These are phyloP conservation scores for Amniculicola lignicola DNA, from an alignment of 495 filamentous ascomycete genomes.

Conservation along the genomic window DNA sequence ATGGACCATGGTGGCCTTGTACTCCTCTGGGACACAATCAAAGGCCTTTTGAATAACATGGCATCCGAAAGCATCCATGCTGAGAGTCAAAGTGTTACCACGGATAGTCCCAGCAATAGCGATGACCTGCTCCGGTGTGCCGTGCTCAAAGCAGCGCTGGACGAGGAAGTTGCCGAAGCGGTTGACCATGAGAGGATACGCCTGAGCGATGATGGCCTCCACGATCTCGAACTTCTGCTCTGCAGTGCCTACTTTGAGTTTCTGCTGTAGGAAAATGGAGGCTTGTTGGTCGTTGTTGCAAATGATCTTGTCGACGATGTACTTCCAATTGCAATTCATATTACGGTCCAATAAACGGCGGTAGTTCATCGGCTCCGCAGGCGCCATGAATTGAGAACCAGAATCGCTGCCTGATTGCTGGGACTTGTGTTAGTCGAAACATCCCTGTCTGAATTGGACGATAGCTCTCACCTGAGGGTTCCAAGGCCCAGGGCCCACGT, in stretches of 20 bases:
- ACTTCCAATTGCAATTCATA: constrained; percentile 98
- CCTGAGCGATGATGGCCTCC: constrained; percentile 91
- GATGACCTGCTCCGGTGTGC: constrained; percentile 89
- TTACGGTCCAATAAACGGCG: constrained; percentile 92
- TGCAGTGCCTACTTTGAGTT: constrained; percentile 91
- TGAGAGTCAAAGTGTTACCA: constrained; percentile 88
- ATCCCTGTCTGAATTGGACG: constrained; percentile 4
- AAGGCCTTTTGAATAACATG: constrained; percentile 99
- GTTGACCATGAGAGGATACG: constrained; percentile 95
- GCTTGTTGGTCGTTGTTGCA: constrained; percentile 99
- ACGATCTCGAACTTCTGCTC: constrained; percentile 98
- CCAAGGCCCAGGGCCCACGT: constrained; percentile 48
- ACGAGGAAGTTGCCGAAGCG: constrained; percentile 98
- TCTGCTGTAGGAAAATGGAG: constrained; percentile 97
- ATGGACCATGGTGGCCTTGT: constrained; percentile 97
- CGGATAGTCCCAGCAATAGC: constrained; percentile 93
- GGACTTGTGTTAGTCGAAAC: no score
- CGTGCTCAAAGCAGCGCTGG: constrained; percentile 97
- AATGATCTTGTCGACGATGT: constrained; percentile 98
- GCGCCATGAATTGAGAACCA: constrained; percentile 63
- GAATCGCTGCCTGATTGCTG: constrained; percentile 23
- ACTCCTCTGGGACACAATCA: constrained; percentile 93
- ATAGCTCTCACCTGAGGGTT: constrained; percentile 46
- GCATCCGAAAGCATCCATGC: constrained; percentile 98
- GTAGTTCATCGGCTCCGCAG: constrained; percentile 94